These are phyloP conservation scores for Elaphomyces granulatus DNA, from an alignment of 495 filamentous ascomycete species.

Conservation along the genomic window DNA sequence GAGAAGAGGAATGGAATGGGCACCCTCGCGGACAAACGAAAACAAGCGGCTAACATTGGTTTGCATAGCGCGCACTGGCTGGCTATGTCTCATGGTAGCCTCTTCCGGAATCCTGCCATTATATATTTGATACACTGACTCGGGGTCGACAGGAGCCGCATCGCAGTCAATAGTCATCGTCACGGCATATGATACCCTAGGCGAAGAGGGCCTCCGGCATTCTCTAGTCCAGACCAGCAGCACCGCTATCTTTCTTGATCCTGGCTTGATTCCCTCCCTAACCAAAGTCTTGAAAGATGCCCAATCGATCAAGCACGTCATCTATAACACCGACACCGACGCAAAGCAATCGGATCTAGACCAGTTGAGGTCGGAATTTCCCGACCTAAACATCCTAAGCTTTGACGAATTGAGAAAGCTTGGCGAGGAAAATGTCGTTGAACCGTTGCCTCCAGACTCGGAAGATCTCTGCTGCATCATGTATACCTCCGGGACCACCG, in stretches of 20 bases:
- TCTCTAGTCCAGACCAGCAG: slow-evolving; percentile 79
- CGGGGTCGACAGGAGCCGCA: slow-evolving; percentile 40
- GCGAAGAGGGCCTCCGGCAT: slow-evolving; percentile 83
- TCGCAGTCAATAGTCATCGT: slow-evolving; percentile 95
- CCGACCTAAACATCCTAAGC: slow-evolving; percentile 58
- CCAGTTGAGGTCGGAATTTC: slow-evolving; percentile 55
- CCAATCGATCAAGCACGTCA: slow-evolving; percentile 61
- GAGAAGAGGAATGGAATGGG: slow-evolving; percentile 6
- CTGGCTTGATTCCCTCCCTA: slow-evolving; percentile 66
- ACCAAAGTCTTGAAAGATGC: slow-evolving; percentile 69
- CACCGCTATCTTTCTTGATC: slow-evolving; percentile 82
- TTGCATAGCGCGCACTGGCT: slow-evolving; percentile 54
- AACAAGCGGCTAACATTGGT: no score
- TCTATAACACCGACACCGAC: slow-evolving; percentile 73
- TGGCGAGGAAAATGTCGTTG: slow-evolving; percentile 69
- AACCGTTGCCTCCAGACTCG: slow-evolving; percentile 62
- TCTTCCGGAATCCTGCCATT: no score
- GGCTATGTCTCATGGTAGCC: slow-evolving; percentile 50
- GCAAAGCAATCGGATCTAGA: slow-evolving; percentile 69
- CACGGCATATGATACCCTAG: slow-evolving; percentile 94
- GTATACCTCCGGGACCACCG: slow-evolving; percentile 99
- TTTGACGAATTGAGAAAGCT: slow-evolving; percentile 73
- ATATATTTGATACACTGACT: no score
- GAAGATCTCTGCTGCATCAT: slow-evolving; percentile 97
- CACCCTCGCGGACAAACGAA: no score